Percentiles rank a stretch among this genome's conserved stretches.
phyloP scores from a whole-genome alignment of 2,329 filamentous ascomycete genomes.

The Penicillium digitatum region DNA sequence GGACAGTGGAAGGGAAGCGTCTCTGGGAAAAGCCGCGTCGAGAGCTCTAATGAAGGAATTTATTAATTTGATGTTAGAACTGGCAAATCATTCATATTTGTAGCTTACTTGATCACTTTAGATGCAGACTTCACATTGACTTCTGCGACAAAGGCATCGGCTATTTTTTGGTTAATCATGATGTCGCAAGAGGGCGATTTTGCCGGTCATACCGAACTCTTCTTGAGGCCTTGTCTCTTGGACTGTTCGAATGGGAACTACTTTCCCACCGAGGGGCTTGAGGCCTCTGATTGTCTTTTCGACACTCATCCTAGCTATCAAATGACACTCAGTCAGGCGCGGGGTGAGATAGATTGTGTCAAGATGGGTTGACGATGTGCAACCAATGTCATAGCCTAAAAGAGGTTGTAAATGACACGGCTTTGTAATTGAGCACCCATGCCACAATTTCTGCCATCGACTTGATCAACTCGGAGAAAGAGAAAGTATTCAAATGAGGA shows the following conservation, averaged over 20 bases:
- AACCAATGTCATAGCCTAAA: neutral
- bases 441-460: no score
- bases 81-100: neutral
- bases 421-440: neutral
- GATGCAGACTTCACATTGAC: conserved; percentile 44
- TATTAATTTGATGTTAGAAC: neutral
- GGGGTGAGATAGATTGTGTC: neutral
- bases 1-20: conserved; percentile 30
- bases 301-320: conserved; percentile 20
- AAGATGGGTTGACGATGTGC: neutral
- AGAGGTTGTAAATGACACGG: neutral
- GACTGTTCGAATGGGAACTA: conserved; percentile 42
- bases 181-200: neutral
- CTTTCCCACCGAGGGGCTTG: conserved; percentile 31
- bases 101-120: conserved; percentile 42
- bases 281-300: conserved; percentile 24
- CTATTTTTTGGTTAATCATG: conserved; percentile 27
- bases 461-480: neutral
- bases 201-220: conserved; percentile 37
- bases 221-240: conserved; percentile 42
- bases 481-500: neutral
- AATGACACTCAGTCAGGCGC: neutral
- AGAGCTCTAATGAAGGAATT: conserved; percentile 32
- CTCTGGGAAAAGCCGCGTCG: conserved; percentile 36
- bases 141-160: conserved; percentile 43